These are phyloP conservation scores for Ogataea ramenticola DNA, from an alignment of 805 yeast genomes.

Conservation along the genomic window DNA sequence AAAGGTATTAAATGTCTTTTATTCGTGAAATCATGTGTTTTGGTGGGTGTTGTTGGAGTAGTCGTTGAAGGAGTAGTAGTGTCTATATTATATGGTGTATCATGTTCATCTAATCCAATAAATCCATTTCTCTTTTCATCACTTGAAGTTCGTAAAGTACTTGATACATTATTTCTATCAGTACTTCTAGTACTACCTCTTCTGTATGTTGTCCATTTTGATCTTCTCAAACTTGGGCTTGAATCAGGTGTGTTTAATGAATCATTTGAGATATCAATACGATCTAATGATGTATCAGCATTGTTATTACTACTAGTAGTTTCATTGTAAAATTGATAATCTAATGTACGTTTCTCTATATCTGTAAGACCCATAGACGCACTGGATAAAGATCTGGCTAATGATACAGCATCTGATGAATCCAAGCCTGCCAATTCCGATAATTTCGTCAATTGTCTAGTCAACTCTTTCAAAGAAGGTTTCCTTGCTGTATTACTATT, in stretches of 20 bases:
- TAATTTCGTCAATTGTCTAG: conserved; percentile 67
- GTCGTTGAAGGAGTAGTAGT: background rate
- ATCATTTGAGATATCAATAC: background rate
- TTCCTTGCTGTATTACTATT: conserved; percentile 16
- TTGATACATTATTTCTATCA: background rate
- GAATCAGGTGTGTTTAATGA: background rate
- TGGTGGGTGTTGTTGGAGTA: background rate
- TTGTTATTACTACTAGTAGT: background rate
- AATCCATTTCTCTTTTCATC: background rate
- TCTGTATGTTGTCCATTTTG: conserved; percentile 45
- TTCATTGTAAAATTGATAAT: background rate
- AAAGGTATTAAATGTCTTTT: background rate
- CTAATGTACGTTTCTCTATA: conserved; percentile 27
- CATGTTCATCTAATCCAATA: background rate
- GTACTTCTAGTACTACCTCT: conserved; percentile 19
- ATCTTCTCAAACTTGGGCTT: conserved; percentile 26
- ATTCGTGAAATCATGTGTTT: no score
- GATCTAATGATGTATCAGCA: conserved; percentile 7
- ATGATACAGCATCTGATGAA: conserved; percentile 72
- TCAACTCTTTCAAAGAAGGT: conserved; percentile 64
- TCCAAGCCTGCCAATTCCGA: conserved; percentile 73
- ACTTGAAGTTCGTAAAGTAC: background rate
- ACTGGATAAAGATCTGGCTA: conserved; percentile 73
- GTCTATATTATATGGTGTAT: no score
- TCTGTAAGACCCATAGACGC: conserved; percentile 55